Percentiles rank a stretch among this genome's conserved stretches.
phyloP scores from a whole-genome alignment of 306 rosid genomes.

The Quercus robur region DNA sequence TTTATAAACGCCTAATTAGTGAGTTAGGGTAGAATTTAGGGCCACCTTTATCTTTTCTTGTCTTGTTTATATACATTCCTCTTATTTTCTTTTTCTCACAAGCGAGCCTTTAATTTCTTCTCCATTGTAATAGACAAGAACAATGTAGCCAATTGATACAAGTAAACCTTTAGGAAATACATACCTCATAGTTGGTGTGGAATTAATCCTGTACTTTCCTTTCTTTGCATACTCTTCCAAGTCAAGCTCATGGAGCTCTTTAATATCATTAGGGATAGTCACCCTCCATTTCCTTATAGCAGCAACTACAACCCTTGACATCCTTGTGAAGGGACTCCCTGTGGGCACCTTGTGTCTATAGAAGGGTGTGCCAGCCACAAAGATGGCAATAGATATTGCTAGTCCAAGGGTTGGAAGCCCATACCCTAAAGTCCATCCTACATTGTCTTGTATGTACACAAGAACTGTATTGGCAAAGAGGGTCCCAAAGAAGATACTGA shows the following conservation, averaged over 20 bases:
- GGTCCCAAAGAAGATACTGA: conserved; percentile 81
- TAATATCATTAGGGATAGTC: conserved; percentile 53
- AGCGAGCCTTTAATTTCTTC: too few species aligned
- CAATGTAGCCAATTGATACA: not conserved
- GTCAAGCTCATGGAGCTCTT: conserved; percentile 55
- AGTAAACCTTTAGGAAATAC: not conserved
- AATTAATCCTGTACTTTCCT: conserved; percentile 54
- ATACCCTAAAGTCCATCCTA: conserved; percentile 92
- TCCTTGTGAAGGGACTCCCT: conserved; percentile 49
- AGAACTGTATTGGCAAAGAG: conserved; percentile 72
- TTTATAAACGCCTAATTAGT: too few species aligned
- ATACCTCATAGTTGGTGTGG: conserved; percentile 74
- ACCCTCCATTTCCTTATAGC: conserved; percentile 59
- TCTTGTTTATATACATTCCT: too few species aligned
- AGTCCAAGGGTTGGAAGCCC: conserved; percentile 86
- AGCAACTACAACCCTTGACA: conserved; percentile 63
- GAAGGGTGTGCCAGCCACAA: conserved; percentile 63
- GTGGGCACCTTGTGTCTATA: conserved; percentile 68
- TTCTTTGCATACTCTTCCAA: conserved; percentile 38
- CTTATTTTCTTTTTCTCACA: too few species aligned
- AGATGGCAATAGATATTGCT: conserved; percentile 51
- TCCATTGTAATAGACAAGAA: not conserved
- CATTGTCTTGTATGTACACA: conserved; percentile 84
- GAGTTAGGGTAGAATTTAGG: too few species aligned
- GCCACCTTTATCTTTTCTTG: too few species aligned